Conservation (phyloP, 306 rosid genomes). For the Hippophae gyantsensis region DNA sequence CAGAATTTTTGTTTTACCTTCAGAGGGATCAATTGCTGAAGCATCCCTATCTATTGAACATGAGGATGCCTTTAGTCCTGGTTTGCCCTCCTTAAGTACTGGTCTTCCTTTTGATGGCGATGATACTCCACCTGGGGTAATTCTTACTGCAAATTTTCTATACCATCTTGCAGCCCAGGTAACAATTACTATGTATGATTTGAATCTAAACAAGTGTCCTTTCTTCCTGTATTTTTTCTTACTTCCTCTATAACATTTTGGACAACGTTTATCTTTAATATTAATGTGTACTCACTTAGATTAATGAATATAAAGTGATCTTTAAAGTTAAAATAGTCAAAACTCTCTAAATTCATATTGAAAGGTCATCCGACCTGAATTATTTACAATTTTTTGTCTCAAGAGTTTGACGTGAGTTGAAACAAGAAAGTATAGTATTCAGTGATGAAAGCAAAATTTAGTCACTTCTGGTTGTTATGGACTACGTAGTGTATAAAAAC, state of each 20-base stretch:
- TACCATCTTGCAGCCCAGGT: constrained; percentile 92
- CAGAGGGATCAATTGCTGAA: constrained; percentile 76
- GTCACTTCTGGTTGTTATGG: too few species aligned
- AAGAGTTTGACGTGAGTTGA: background rate
- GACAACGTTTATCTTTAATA: background rate
- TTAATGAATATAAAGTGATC: background rate
- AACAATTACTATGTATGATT: constrained; percentile 19
- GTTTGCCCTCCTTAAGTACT: constrained; percentile 77
- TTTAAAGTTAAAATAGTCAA: background rate
- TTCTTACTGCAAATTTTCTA: constrained; percentile 82
- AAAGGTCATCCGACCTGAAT: background rate
- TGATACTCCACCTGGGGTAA: constrained; percentile 79
- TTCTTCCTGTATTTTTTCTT: constrained; percentile 9
- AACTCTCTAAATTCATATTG: background rate
- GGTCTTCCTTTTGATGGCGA: constrained; percentile 72
- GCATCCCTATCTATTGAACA: constrained; percentile 57
- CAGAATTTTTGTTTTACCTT: constrained; percentile 89
- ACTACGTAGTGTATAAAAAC: too few species aligned
- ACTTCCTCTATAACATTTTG: background rate
- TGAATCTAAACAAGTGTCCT: constrained; percentile 15
- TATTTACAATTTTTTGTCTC: background rate
- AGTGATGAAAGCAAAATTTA: too few species aligned
- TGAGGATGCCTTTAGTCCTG: constrained; percentile 69
- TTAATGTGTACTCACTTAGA: background rate
- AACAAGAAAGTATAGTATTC: background rate